Conservation (phyloP, 129 eudicot species). For the Deinandra increscens region DNA sequence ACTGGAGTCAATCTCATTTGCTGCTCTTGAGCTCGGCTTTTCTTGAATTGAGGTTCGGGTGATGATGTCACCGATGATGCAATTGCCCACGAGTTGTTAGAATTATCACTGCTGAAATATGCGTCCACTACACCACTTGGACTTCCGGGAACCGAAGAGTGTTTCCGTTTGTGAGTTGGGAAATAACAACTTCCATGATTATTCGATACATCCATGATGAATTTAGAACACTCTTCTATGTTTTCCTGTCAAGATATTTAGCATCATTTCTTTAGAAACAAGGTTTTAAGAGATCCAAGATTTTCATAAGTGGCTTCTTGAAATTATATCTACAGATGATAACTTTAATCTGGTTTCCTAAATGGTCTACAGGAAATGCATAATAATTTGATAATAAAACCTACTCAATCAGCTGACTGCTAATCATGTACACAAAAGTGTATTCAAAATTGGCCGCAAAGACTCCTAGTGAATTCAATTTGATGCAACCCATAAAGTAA, state of each 20-base stretch:
- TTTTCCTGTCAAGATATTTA: conserved; percentile 51
- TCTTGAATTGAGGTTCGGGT: conserved; percentile 65
- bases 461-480: not conserved
- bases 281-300: not conserved
- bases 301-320: not conserved
- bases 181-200: conserved; percentile 25
- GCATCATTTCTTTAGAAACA: not conserved
- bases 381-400: not conserved
- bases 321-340: conserved; percentile 9
- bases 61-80: conserved; percentile 58
- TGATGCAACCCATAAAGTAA: not conserved
- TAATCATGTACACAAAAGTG: not conserved
- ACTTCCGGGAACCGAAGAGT: conserved; percentile 49
- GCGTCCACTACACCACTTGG: conserved; percentile 77
- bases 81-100: conserved; percentile 58
- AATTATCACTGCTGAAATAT: conserved; percentile 65
- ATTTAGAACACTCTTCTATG: conserved; percentile 56
- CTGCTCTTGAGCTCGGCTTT: conserved; percentile 65
- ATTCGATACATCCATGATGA: conserved; percentile 48
- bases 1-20: conserved; percentile 67
- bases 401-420: conserved; percentile 1
- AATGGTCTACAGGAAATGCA: not conserved
- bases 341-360: not conserved
- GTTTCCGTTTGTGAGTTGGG: conserved; percentile 53
- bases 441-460: not conserved